A percentile compares a stretch with the other conserved stretches of the same genome.
These are phyloP conservation scores for Dentipellis sp. DNA, from an alignment of 768 basidiomycete genomes.

Conservation along the genomic window DNA sequence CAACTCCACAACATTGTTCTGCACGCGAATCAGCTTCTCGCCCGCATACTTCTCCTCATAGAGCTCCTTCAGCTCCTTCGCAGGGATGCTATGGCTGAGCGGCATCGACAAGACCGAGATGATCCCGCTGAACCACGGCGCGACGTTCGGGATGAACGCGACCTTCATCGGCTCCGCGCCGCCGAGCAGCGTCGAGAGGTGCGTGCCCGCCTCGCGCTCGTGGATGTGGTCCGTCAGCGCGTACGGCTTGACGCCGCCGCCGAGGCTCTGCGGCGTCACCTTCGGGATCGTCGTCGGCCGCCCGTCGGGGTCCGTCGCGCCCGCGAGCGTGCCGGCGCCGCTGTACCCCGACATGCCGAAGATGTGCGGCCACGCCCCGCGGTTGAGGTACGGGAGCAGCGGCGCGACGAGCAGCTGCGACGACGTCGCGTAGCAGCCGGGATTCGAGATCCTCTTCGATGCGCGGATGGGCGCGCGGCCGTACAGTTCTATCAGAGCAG, in stretches of 20 bases:
- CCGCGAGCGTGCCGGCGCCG: conserved; percentile 83
- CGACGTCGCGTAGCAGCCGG: conserved; percentile 95
- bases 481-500: conserved; percentile 64
- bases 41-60: conserved; percentile 71
- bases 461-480: conserved; percentile 55
- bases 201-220: conserved; percentile 87
- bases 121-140: conserved; percentile 96
- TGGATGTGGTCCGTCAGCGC: conserved; percentile 96
- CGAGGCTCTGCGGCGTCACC: conserved; percentile 65
- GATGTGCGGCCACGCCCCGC: conserved; percentile 61
- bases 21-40: conserved; percentile 65
- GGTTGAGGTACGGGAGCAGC: conserved; percentile 61
- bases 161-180: conserved; percentile 37
- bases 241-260: conserved; percentile 75
- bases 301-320: conserved; percentile 54
- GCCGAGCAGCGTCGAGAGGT: conserved; percentile 58
- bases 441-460: conserved; percentile 89
- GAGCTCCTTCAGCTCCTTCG: conserved; percentile 59
- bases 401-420: conserved; percentile 89
- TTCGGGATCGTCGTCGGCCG: conserved; percentile 74
- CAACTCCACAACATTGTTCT: conserved; percentile 64
- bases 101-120: conserved; percentile 81
- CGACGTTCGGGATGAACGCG: conserved; percentile 82
- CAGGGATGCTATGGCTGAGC: conserved; percentile 54
- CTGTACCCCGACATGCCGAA: conserved; percentile 94